phyloP scores from a whole-genome alignment of 306 rosid genomes.

The Lotus japonicus region DNA sequence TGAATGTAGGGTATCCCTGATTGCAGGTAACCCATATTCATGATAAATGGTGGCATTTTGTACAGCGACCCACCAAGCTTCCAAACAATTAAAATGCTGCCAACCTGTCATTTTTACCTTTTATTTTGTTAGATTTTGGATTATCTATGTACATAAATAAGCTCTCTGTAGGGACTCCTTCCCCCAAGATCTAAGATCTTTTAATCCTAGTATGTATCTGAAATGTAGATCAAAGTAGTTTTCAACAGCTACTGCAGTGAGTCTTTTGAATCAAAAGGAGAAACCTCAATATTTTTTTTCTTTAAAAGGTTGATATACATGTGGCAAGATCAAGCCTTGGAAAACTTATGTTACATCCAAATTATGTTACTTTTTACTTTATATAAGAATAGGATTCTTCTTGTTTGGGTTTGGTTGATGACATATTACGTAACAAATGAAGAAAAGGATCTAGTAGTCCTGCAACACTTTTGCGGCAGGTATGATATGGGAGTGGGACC shows the following conservation, averaged over 20 bases:
- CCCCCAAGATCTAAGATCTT: neutral
- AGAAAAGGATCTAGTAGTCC: too few relatives aligned
- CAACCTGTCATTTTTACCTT: neutral
- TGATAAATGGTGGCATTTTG: constrained; percentile 43
- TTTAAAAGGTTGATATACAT: neutral
- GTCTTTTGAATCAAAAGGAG: constrained; percentile 5
- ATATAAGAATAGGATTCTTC: neutral
- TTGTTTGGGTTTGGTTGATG: too few relatives aligned
- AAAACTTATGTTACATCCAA: neutral
- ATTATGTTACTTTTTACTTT: too few relatives aligned
- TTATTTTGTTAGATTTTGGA: neutral
- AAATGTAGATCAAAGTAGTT: neutral
- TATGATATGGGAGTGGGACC: too few relatives aligned
- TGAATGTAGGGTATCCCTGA: too few relatives aligned
- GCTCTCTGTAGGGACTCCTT: constrained; percentile 20
- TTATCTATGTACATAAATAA: constrained; percentile 26
- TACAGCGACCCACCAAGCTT: constrained; percentile 25
- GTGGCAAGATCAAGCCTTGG: neutral
- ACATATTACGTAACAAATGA: too few relatives aligned
- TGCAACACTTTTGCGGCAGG: too few relatives aligned
- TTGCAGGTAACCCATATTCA: neutral
- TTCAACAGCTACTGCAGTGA: neutral
- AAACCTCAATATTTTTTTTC: neutral
- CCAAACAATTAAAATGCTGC: constrained; percentile 29
- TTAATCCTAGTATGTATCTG: neutral